These are phyloP conservation scores for Aspergillus ochraceoroseus DNA, from an alignment of 2,329 filamentous ascomycete species.

Conservation along the genomic window DNA sequence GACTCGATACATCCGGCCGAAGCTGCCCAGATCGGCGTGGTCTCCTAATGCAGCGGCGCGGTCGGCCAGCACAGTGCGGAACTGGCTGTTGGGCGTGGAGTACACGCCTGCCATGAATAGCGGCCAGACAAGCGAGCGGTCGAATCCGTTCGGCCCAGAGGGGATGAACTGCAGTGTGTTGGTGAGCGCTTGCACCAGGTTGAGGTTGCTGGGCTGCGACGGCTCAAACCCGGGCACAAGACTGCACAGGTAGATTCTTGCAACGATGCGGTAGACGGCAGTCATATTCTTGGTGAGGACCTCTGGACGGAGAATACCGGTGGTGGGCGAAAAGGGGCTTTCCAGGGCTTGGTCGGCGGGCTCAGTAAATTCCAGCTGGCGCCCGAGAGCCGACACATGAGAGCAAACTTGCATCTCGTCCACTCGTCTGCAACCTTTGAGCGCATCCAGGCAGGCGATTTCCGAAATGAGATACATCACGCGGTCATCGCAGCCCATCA, in stretches of 20 bases:
- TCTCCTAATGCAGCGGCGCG: conserved; percentile 71
- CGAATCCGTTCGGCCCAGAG: conserved; percentile 72
- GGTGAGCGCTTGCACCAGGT: conserved; percentile 72
- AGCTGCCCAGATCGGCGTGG: conserved; percentile 72
- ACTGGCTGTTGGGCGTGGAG: conserved; percentile 65
- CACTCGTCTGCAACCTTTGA: conserved; percentile 72
- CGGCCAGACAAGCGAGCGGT: conserved; percentile 89
- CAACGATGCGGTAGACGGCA: conserved; percentile 81
- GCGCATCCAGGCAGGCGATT: conserved; percentile 88
- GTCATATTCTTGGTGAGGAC: conserved; percentile 87
- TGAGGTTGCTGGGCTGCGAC: conserved; percentile 65
- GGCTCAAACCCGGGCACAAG: conserved; percentile 84
- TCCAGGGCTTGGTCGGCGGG: conserved; percentile 58
- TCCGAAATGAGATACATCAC: conserved; percentile 98
- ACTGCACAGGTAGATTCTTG: conserved; percentile 94
- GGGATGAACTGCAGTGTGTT: conserved; percentile 77
- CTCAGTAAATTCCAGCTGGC: conserved; percentile 81
- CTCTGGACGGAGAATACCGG: conserved; percentile 71
- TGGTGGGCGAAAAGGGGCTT: conserved; percentile 50
- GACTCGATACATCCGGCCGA: conserved; percentile 74
- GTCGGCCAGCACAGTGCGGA: conserved; percentile 73
- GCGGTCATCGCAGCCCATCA: conserved; percentile 96
- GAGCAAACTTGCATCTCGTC: conserved; percentile 81
- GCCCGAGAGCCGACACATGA: conserved; percentile 81
- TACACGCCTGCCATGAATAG: conserved; percentile 80